Evolutionary conservation across 805 yeast species (phyloP).

Genomic region (Cyberlindnera maclurae): DNA sequence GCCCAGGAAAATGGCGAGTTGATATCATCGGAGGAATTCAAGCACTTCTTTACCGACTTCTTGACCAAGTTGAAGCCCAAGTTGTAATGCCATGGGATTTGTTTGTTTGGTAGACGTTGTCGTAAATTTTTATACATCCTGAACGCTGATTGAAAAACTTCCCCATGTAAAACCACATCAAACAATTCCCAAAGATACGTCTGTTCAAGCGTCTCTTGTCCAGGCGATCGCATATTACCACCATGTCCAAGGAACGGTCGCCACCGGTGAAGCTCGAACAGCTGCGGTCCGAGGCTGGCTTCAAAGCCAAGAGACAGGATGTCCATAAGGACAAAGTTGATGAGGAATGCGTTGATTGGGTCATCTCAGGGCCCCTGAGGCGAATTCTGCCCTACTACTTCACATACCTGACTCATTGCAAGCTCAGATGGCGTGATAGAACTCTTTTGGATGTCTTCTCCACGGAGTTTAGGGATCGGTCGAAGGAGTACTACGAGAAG

Average conservation of each 20-base stretch:
- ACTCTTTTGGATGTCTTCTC: conserved; percentile 73
- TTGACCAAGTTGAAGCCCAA: conserved; percentile 3
- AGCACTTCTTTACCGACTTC: conserved; percentile 5
- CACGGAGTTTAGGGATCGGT: conserved; percentile 78
- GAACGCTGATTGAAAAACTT: too few species aligned
- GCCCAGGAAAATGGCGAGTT: conserved; percentile 43
- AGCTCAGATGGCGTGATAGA: conserved; percentile 86
- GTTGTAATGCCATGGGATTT: not conserved
- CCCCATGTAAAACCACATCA: too few species aligned
- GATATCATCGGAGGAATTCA: conserved; percentile 11
- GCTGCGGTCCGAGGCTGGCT: conserved; percentile 16
- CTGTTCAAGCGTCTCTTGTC: not conserved
- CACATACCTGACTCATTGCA: conserved; percentile 86
- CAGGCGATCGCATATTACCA: not conserved
- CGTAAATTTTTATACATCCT: too few species aligned
- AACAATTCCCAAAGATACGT: too few species aligned
- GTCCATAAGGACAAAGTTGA: conserved; percentile 12
- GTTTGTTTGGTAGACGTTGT: not conserved
- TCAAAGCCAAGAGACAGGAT: conserved; percentile 18
- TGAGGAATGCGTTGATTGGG: conserved; percentile 44
- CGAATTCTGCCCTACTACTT: conserved; percentile 79
- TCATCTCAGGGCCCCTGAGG: conserved; percentile 54
- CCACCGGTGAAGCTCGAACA: conserved; percentile 14
- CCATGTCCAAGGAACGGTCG: conserved; percentile 7
- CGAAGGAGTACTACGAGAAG: conserved; percentile 54